Evolutionary conservation across 2,329 filamentous ascomycete species (phyloP).

Genomic region (Geosmithia flava): DNA sequence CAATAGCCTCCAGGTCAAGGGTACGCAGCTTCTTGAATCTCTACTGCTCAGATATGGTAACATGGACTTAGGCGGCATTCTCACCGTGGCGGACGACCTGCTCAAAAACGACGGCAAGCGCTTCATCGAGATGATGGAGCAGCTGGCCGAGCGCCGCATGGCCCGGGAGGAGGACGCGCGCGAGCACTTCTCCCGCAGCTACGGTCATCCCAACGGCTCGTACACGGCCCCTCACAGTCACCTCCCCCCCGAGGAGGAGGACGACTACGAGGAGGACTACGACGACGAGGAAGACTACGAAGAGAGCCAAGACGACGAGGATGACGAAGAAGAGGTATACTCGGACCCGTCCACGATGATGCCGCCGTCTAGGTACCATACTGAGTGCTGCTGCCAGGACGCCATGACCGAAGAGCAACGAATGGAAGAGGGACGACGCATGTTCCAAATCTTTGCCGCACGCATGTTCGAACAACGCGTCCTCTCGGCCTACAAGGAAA

Average conservation of each 20-base stretch:
- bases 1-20: slow-evolving; percentile 90
- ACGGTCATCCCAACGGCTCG: slow-evolving; percentile 48
- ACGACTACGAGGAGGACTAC: slow-evolving; percentile 57
- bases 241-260: slow-evolving; percentile 65
- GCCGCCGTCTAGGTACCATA: slow-evolving; percentile 22
- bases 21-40: slow-evolving; percentile 38
- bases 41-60: slow-evolving; percentile 31
- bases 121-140: slow-evolving; percentile 99
- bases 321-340: slow-evolving; percentile 71
- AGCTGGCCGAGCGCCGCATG: slow-evolving; percentile 94
- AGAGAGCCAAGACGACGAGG: slow-evolving; percentile 48
- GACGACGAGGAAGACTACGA: slow-evolving; percentile 47
- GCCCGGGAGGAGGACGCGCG: slow-evolving; percentile 81
- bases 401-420: slow-evolving; percentile 96
- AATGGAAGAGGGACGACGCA: slow-evolving; percentile 95
- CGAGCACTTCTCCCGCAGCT: slow-evolving; percentile 48
- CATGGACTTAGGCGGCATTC: slow-evolving; percentile 70
- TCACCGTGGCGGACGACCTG: slow-evolving; percentile 96
- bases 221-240: slow-evolving; percentile 54
- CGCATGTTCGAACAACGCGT: slow-evolving; percentile 99
- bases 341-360: slow-evolving; percentile 23
- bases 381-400: slow-evolving; percentile 53
- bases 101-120: slow-evolving; percentile 98
- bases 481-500: slow-evolving; percentile 92
- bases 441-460: slow-evolving; percentile 99